phyloP scores from a whole-genome alignment of 345 rosid species.

The Eutrema japonicum region DNA sequence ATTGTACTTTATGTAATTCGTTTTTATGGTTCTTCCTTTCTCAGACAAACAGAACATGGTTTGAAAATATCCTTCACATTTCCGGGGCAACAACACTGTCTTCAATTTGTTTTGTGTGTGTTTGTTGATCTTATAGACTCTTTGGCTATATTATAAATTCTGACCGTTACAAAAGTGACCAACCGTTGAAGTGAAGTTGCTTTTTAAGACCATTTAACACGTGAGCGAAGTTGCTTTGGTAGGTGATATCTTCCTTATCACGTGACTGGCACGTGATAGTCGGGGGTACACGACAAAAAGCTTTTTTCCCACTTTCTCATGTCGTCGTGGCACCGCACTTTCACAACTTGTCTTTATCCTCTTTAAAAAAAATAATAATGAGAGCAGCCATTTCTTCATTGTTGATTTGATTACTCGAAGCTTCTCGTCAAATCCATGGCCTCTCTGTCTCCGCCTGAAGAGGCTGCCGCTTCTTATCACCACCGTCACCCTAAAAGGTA shows the following conservation, averaged over 20 bases:
- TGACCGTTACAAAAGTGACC: neutral
- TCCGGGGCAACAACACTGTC: neutral
- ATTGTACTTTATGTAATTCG: constrained; percentile 27
- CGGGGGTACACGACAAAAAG: neutral
- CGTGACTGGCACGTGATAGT: constrained; percentile 39
- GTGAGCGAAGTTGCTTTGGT: constrained; percentile 24
- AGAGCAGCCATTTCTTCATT: neutral
- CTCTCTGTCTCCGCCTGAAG: constrained; percentile 48
- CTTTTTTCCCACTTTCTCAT: neutral
- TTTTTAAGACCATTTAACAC: constrained; percentile 27
- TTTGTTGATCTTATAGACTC: neutral
- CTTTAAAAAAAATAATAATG: neutral
- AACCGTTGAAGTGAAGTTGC: neutral
- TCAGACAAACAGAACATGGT: neutral
- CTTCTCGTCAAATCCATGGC: constrained; percentile 34
- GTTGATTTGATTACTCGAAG: neutral
- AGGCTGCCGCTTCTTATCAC: constrained; percentile 26
- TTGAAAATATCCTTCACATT: neutral
- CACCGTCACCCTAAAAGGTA: constrained; percentile 40
- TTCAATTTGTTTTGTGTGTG: neutral
- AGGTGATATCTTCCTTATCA: constrained; percentile 18
- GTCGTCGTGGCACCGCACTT: constrained; percentile 46
- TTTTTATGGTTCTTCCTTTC: neutral
- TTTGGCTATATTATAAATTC: neutral
- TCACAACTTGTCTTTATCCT: constrained; percentile 36